Evolutionary conservation across 352 stramenopile species (phyloP), one percentile per base, ranked within the genome.

Genomic region (Phytophthora crassamura): DNA sequence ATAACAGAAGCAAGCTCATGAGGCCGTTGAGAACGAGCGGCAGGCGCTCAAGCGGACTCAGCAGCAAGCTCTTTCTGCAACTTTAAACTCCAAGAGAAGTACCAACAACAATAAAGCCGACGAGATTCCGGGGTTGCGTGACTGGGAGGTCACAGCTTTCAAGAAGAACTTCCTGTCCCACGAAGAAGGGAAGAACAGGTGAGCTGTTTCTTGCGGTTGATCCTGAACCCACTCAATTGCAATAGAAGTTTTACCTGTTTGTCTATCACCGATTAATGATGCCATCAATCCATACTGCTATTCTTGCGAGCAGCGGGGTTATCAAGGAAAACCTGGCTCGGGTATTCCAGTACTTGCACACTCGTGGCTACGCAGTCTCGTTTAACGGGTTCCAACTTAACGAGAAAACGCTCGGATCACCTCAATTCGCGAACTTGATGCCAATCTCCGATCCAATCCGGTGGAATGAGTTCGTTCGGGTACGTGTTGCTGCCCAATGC

Each of bases 81-180:
- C 34, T 20, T 68, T 45, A 16, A 55, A 9, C 41, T 66, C 7
- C 28, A 45, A 14, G 15, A 52, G 34, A 54, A 59, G 42, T 41
- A 1, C 14, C 16, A 63, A 47, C 33, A 43, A 64, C 22, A 62
- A 62, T 11, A 64, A 64, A 46, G 36, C 6, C 30, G 34, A 60
- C n/a, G 22, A 36, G 36, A 42, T 80, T 41, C 59, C 39, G 51
- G 47, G 59, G 5, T 58, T 90, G 8, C 62, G 84, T 62, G 72
- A 79, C 10, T 91, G 81, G 78, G 84, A 91, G 48, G 8, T 82
- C 1, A 67, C 71, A 49, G 61, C 65, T 14, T 58, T 91, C 2
- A 76, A 81, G 20, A 89, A 86, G 45, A 25, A 70, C 33, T 93
- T 90, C 28, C 70, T 74, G 18, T 61, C 50, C 1, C 46, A 89